phyloP scores from a whole-genome alignment of 106 monocot genomes.

The Gastrodia elata region DNA sequence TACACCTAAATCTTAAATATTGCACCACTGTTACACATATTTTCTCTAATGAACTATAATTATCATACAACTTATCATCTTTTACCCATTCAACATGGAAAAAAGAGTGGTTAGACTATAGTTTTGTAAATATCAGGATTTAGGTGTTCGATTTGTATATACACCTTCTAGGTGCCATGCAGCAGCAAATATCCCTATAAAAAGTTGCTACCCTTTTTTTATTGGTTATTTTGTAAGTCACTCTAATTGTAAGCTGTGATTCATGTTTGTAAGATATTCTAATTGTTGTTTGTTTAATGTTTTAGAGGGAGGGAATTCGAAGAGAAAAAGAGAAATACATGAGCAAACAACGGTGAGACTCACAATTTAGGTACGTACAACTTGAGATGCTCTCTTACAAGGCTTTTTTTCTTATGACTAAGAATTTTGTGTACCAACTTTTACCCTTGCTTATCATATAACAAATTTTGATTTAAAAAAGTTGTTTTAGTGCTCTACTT shows the following conservation, averaged over 20 bases:
- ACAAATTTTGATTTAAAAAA: not conserved
- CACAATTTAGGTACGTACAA: constrained; percentile 4
- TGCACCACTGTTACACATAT: too few relatives aligned
- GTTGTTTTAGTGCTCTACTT: not conserved
- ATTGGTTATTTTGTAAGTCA: not conserved
- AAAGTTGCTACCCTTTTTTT: not conserved
- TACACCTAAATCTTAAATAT: too few relatives aligned
- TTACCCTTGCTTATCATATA: not conserved
- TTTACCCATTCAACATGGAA: too few relatives aligned
- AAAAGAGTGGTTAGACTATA: too few relatives aligned
- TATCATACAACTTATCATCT: too few relatives aligned
- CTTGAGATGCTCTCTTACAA: not conserved
- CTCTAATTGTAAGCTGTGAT: not conserved
- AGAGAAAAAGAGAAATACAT: constrained; percentile 1
- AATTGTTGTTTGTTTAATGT: not conserved
- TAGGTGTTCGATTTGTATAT: too few relatives aligned
- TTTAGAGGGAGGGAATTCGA: not conserved
- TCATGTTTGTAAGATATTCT: not conserved
- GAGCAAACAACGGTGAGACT: not conserved
- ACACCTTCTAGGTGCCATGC: too few relatives aligned
- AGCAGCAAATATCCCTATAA: too few relatives aligned
- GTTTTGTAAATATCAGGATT: too few relatives aligned
- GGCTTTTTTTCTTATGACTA: not conserved
- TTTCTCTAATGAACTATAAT: too few relatives aligned
- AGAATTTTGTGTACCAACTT: not conserved